These are phyloP conservation scores for Cladorrhinum samala DNA, from an alignment of 495 filamentous ascomycete species.

Conservation along the genomic window DNA sequence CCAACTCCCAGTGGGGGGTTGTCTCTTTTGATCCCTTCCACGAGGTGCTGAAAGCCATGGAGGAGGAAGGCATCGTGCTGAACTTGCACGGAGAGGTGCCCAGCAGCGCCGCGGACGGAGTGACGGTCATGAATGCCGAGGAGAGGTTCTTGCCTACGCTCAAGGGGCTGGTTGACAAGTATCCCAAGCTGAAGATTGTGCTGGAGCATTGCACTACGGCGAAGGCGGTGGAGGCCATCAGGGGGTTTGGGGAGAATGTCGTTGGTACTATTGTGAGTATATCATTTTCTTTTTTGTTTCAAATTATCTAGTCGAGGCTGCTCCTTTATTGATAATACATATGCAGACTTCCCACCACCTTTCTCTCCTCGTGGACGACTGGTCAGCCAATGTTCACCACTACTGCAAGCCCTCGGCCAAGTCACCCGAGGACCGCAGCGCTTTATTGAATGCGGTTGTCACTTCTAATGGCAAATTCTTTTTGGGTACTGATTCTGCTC, in stretches of 20 bases:
- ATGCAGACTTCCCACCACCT: constrained; percentile 64
- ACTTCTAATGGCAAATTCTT: constrained; percentile 76
- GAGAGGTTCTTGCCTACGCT: constrained; percentile 74
- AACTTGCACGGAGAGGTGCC: constrained; percentile 57
- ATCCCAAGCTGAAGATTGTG: constrained; percentile 77
- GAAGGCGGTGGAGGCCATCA: constrained; percentile 73
- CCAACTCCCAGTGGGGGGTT: constrained; percentile 79
- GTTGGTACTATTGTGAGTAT: constrained; percentile 52
- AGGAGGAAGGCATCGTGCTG: constrained; percentile 47
- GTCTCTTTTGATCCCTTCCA: constrained; percentile 59
- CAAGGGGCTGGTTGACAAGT: constrained; percentile 59
- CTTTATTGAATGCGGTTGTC: constrained; percentile 62
- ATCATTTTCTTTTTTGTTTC: constrained; percentile 20
- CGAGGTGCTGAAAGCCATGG: constrained; percentile 75
- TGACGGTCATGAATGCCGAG: constrained; percentile 77
- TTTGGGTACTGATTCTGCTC: constrained; percentile 39
- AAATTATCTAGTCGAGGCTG: neutral
- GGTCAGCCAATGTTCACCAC: constrained; percentile 63
- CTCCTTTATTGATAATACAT: neutral
- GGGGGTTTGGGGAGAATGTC: constrained; percentile 67
- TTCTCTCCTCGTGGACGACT: constrained; percentile 69
- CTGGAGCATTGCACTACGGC: constrained; percentile 78
- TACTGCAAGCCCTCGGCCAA: constrained; percentile 89
- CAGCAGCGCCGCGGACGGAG: constrained; percentile 53
- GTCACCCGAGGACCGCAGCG: constrained; percentile 63